Evolutionary conservation across 2,329 filamentous ascomycete species (phyloP).

Genomic region (Aspergillus aculeatus): DNA sequence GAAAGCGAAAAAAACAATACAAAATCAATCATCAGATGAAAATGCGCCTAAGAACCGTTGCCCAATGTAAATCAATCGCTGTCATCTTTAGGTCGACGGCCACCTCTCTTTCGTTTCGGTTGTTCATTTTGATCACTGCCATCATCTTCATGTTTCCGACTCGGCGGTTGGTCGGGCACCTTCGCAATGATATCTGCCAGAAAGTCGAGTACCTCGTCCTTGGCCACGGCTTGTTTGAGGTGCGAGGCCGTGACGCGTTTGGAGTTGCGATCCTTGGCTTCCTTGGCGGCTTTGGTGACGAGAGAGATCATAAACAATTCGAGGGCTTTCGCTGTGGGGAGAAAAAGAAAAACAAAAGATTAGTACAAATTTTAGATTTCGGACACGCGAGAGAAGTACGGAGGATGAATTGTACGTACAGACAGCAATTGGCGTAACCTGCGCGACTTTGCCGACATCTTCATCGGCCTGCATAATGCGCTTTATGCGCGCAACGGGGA

Average conservation of each 20-base stretch:
- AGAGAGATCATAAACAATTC: conserved; percentile 98
- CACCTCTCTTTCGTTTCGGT: conserved; percentile 48
- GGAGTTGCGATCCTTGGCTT: conserved; percentile 77
- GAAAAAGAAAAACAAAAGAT: not conserved
- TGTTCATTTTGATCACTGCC: conserved; percentile 49
- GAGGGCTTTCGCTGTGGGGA: conserved; percentile 72
- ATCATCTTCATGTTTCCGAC: conserved; percentile 45
- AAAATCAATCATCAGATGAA: conserved; percentile 7
- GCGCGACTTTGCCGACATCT: conserved; percentile 96
- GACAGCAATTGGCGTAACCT: conserved; percentile 94
- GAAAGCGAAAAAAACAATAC: conserved; percentile 8
- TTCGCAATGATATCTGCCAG: conserved; percentile 85
- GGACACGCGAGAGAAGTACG: not conserved
- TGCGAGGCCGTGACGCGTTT: conserved; percentile 89
- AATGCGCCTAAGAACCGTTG: not conserved
- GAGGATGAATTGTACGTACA: conserved; percentile 48
- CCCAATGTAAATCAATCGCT: conserved; percentile 28
- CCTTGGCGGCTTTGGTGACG: conserved; percentile 80
- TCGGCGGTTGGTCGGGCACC: conserved; percentile 64
- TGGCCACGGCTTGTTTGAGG: conserved; percentile 85
- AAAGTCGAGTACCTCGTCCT: conserved; percentile 92
- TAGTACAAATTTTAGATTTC: not conserved
- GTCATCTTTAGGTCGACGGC: conserved; percentile 42
- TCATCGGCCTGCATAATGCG: conserved; percentile 99
- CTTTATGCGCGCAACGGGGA: conserved; percentile 96